A percentile compares a stretch with the other conserved stretches of the same genome.
Evolutionary conservation across 352 stramenopile genomes (phyloP).

Genomic region (Phytophthora sansomeana): DNA sequence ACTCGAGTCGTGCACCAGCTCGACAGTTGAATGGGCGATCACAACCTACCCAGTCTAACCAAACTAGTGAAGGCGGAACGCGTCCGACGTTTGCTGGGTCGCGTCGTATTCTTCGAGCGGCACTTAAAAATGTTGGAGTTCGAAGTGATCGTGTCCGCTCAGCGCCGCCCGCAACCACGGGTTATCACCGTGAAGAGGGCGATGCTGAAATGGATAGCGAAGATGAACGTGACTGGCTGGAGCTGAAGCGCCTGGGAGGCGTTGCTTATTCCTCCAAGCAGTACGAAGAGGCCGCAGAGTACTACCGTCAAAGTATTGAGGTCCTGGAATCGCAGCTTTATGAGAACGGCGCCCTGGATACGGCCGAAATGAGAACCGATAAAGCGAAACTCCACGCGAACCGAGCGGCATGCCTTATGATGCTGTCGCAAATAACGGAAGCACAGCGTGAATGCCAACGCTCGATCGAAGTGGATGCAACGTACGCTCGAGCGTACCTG

Average conservation of each 20-base stretch:
- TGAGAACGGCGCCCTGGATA: slow-evolving; percentile 43
- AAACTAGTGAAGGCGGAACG: background rate
- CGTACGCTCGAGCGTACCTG: slow-evolving; percentile 79
- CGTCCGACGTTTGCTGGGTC: slow-evolving; percentile 32
- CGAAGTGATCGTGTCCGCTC: slow-evolving; percentile 22
- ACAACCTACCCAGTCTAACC: slow-evolving; percentile 14
- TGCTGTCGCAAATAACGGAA: slow-evolving; percentile 77
- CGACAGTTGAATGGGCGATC: background rate
- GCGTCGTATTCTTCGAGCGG: slow-evolving; percentile 44
- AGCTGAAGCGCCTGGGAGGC: slow-evolving; percentile 70
- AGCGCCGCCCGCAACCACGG: slow-evolving; percentile 11
- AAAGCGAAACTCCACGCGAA: slow-evolving; percentile 88
- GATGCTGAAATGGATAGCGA: slow-evolving; percentile 44
- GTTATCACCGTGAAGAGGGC: slow-evolving; percentile 10
- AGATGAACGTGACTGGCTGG: slow-evolving; percentile 59
- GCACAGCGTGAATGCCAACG: slow-evolving; percentile 71
- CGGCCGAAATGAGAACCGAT: slow-evolving; percentile 58
- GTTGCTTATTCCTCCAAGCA: slow-evolving; percentile 47
- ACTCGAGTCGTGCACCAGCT: background rate
- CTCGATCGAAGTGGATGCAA: slow-evolving; percentile 71
- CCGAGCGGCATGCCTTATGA: slow-evolving; percentile 79
- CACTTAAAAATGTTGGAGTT: slow-evolving; percentile 31
- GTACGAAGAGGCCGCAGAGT: slow-evolving; percentile 67
- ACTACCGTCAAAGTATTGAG: slow-evolving; percentile 64
- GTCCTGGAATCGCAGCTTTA: slow-evolving; percentile 51